Percentiles rank a stretch among this genome's conserved stretches.
Evolutionary conservation across 306 rosid genomes (phyloP).

Genomic region (Malus orientalis): DNA sequence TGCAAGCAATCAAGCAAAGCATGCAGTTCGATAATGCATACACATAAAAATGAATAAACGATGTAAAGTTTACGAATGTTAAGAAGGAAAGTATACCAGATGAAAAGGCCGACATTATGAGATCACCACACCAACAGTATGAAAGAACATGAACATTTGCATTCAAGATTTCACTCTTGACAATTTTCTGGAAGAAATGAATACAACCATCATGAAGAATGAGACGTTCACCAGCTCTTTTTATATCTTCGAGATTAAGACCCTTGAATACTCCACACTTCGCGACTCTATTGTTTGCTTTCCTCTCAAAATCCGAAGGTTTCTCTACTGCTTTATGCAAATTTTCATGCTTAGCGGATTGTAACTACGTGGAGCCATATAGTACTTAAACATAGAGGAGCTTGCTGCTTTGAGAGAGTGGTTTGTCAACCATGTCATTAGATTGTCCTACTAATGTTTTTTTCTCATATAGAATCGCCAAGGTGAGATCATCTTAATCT

Average conservation of each 20-base stretch:
- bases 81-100: conserved; percentile 50
- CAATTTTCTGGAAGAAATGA: conserved; percentile 53
- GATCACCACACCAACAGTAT: conserved; percentile 98
- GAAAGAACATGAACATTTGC: conserved; percentile 78
- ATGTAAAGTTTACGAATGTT: background rate
- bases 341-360: conserved; percentile 8
- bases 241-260: conserved; percentile 74
- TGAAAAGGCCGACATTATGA: conserved; percentile 78
- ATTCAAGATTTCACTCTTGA: conserved; percentile 54
- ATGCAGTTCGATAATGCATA: background rate
- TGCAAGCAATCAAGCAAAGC: background rate
- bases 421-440: too few relatives aligned
- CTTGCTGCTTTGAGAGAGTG: background rate
- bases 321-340: conserved; percentile 62
- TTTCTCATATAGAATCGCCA: background rate
- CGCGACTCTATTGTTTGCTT: conserved; percentile 74
- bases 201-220: conserved; percentile 83
- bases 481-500: background rate
- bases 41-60: background rate
- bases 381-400: too few relatives aligned
- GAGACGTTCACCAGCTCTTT: conserved; percentile 89
- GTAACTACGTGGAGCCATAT: too few relatives aligned
- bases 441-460: background rate
- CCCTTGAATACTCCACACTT: conserved; percentile 91
- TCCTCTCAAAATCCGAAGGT: conserved; percentile 76